Evolutionary conservation across 306 rosid species (phyloP).

Genomic region (Fragaria iinumae): DNA sequence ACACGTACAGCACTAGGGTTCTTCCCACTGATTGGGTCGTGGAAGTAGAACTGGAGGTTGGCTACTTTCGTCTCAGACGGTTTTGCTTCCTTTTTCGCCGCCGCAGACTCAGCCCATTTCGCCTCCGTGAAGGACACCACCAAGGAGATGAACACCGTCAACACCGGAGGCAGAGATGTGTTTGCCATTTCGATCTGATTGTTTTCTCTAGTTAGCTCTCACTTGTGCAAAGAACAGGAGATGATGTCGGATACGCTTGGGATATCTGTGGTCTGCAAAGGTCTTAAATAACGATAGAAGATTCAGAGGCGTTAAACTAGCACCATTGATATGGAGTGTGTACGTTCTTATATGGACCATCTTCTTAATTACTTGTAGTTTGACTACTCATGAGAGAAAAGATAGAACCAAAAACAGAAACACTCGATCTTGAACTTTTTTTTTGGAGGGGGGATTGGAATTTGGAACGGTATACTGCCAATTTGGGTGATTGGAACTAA

Average conservation of each 20-base stretch:
- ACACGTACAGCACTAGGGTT: conserved; percentile 62
- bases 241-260: not conserved
- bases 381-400: no score
- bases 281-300: not conserved
- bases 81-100: conserved; percentile 20
- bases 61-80: conserved; percentile 20
- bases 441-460: no score
- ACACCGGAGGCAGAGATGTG: not conserved
- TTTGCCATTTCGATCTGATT: conserved; percentile 40
- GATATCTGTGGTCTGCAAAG: not conserved
- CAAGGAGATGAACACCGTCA: conserved; percentile 3
- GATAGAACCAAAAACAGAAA: no score
- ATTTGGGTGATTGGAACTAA: no score
- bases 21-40: conserved; percentile 67
- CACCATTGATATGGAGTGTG: not conserved
- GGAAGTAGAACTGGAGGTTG: conserved; percentile 78
- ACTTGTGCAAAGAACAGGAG: not conserved
- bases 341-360: not conserved
- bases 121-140: conserved; percentile 20
- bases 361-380: not conserved
- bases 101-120: conserved; percentile 32
- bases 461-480: no score
- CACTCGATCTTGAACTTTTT: no score
- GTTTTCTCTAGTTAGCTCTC: not conserved
- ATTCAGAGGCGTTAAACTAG: no score